Evolutionary conservation across 208 protist species (phyloP).

Genomic region (Pavlovales sp.): DNA sequence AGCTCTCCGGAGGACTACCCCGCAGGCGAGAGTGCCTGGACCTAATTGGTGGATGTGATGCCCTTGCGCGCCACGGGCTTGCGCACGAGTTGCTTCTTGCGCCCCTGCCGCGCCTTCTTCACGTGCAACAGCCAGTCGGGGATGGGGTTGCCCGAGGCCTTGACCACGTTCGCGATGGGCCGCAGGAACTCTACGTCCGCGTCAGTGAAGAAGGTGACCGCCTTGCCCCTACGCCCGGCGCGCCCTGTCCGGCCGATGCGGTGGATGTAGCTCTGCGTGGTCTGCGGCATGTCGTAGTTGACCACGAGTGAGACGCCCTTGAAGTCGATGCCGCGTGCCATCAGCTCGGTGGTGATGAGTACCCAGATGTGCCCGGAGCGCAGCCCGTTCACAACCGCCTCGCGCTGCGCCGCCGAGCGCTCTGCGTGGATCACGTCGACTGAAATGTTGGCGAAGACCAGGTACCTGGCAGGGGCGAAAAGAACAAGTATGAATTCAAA

Average conservation of each 20-base stretch:
- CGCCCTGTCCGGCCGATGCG: slow-evolving; percentile 28
- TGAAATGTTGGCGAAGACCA: background rate
- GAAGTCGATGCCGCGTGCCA: slow-evolving; percentile 51
- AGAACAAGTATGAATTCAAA: too few species aligned
- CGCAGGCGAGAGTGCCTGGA: too few species aligned
- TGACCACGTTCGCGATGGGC: slow-evolving; percentile 34
- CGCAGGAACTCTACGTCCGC: slow-evolving; percentile 28
- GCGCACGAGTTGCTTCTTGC: background rate
- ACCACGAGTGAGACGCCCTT: slow-evolving; percentile 29
- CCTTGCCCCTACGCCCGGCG: background rate
- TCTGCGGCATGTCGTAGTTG: slow-evolving; percentile 52
- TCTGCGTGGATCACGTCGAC: slow-evolving; percentile 40
- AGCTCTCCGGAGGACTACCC: too few species aligned
- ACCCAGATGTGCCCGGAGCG: slow-evolving; percentile 48
- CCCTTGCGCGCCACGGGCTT: slow-evolving; percentile 15
- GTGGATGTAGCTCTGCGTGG: slow-evolving; percentile 30
- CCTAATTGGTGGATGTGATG: too few species aligned
- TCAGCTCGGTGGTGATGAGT: slow-evolving; percentile 46
- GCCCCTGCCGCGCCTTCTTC: background rate
- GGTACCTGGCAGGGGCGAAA: too few species aligned
- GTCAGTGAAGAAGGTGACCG: slow-evolving; percentile 18
- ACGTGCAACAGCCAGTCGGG: slow-evolving; percentile 22
- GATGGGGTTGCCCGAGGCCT: background rate
- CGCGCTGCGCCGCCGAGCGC: slow-evolving; percentile 39
- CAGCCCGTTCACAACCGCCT: slow-evolving; percentile 34